Base-by-base conservation (phyloP, 345 rosid species). In the Mallotus nudiflorus region DNA sequence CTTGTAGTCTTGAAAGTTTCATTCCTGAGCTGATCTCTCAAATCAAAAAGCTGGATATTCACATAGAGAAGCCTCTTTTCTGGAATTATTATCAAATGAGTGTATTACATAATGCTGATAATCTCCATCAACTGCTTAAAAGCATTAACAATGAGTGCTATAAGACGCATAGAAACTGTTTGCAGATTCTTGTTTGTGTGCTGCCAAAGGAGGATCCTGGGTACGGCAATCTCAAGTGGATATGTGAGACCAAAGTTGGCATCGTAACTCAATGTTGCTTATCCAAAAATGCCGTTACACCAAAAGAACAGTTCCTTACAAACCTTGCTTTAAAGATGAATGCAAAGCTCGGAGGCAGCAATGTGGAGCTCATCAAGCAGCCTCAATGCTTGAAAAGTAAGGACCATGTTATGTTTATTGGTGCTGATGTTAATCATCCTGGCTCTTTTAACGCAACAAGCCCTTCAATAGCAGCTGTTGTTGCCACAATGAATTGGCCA, bases 291-390 rank as follows among this genome's bases (percentile, higher is more conserved):
- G 90, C 89, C 9, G 73, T 59, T 46, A 82, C 0, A 48, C 74
- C 75, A 10, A 73, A 70, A 11, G 94, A 88, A 62, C 96, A 89
- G 66, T 88, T 85, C 75, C 90, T 81, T 4, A 85, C 92, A n/a
- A 88, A 91, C 73, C 84, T 93, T 25, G 93, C 88, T 4, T 83
- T 91, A 49, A 89, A 91, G 88, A 91, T 93, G 73, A 93, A 93
- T 59, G 98, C 97, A 0, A 93, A 93, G 80, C 90, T 93, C 18
- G 98, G 96, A 46, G 97, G 98, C 67, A 93, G 91, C 84, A 93
- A 91, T 16, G 84, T 80, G 0, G 98, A 91, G 85, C 88, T 93
- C 64, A 49, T 64, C 28, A 86, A 85, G 62, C 66, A 51, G 49
- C 84, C 89, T 24, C 83, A 88, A 1, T 76, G 73, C 81, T 84